These are phyloP conservation scores for Cyathus striatus DNA, from an alignment of 768 basidiomycete species.

Conservation along the genomic window DNA sequence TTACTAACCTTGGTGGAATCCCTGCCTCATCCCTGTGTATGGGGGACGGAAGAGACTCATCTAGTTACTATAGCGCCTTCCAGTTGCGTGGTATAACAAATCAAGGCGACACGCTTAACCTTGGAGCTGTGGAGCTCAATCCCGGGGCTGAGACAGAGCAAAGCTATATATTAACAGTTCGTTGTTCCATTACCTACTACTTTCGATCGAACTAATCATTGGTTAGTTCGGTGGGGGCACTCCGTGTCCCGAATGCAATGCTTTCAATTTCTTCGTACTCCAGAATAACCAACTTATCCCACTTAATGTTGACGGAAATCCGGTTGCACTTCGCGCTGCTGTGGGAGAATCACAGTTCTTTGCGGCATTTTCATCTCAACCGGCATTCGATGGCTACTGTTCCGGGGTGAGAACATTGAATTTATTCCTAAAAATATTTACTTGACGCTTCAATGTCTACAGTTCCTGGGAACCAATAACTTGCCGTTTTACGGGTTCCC, in stretches of 20 bases:
- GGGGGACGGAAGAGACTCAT: no score
- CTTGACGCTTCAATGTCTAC: neutral
- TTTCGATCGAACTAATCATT: neutral
- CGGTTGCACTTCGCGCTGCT: neutral
- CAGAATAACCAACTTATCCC: neutral
- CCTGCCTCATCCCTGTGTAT: neutral
- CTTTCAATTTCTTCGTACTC: neutral
- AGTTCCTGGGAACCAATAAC: neutral
- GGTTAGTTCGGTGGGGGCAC: neutral
- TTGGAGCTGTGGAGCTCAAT: neutral
- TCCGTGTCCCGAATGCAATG: neutral
- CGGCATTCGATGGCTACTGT: neutral
- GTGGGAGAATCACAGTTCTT: neutral
- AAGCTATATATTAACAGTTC: neutral
- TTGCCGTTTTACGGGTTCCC: neutral
- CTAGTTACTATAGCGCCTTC: neutral
- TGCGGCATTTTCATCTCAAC: neutral
- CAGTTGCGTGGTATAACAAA: neutral
- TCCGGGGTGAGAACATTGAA: neutral
- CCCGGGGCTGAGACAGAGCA: neutral
- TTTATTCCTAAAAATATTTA: neutral
- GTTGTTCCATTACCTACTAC: neutral
- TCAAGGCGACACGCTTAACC: neutral
- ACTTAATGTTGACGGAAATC: neutral
- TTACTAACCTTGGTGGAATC: neutral